These are phyloP conservation scores for Chaetoscypha palmicola DNA, from an alignment of 2,329 filamentous ascomycete species.

Conservation along the genomic window DNA sequence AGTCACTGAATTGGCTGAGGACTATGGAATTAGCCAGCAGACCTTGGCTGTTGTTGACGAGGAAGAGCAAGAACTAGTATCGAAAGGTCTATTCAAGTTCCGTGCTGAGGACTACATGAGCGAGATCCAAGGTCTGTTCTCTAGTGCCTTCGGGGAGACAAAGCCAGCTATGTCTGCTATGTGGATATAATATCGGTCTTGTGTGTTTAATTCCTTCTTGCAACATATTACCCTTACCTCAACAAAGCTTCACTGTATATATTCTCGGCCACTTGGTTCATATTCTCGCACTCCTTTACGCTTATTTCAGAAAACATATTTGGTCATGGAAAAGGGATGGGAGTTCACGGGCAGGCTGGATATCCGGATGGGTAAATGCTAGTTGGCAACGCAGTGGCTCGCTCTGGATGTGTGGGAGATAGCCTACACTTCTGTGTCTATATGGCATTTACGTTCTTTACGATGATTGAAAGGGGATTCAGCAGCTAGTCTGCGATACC, in stretches of 20 bases:
- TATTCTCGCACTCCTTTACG: conserved; percentile 25
- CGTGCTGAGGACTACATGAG: conserved; percentile 74
- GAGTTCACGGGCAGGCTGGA: conserved; percentile 10
- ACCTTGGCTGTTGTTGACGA: conserved; percentile 57
- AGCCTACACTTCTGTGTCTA: conserved; percentile 13
- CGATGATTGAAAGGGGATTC: conserved; percentile 2
- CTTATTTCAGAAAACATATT: conserved; percentile 13
- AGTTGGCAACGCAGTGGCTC: too few species aligned
- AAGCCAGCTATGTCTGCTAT: conserved; percentile 20
- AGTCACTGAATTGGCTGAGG: conserved; percentile 87
- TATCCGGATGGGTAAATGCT: not conserved
- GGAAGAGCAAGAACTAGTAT: conserved; percentile 63
- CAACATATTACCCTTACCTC: conserved; percentile 4
- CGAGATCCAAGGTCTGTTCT: conserved; percentile 63
- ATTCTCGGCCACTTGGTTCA: conserved; percentile 18
- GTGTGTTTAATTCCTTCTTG: conserved; percentile 5
- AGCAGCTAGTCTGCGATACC: conserved; percentile 6
- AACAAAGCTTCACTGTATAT: conserved; percentile 22
- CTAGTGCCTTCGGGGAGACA: conserved; percentile 24
- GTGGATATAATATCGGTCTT: conserved; percentile 29
- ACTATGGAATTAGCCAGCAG: conserved; percentile 59
- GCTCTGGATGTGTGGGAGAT: not conserved
- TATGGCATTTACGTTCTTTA: conserved; percentile 17
- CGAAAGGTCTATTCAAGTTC: conserved; percentile 65
- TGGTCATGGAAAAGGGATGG: conserved; percentile 12